Evolutionary conservation across 352 stramenopile genomes (phyloP), one percentile per base, ranked within the genome.

Genomic region (Pythium folliculosum): DNA sequence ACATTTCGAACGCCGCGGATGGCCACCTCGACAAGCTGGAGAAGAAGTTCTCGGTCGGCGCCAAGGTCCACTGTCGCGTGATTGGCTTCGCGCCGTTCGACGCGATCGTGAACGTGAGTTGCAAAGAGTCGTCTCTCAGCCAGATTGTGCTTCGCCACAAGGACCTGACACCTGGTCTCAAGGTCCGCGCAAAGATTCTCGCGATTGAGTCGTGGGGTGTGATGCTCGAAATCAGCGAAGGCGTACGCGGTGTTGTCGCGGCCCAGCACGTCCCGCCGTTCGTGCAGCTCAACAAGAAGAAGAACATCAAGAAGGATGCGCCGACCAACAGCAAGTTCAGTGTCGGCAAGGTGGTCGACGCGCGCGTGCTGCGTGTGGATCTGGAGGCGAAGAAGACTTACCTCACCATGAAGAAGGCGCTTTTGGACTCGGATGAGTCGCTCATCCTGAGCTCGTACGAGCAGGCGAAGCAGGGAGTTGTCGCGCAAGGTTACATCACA

Each of bases 361-460:
- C 80, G n/a, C 88, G 90, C 22, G 90, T 97, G 54, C 73, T 96
- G 45, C 78, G 88, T 22, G 82, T 96, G 13, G 87, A 96, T 37
- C 37, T 96, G 10, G 95, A 94, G 14, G 75, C 86, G 21, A 98
- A 98, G 77, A 98, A 98, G 80, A 95, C 86, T 19, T 89, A 86
- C 37, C 58, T 99, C 61, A 96, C 93, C 22, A 92, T 95, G 82
- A 97, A 97, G 81, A 82, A 91, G 68, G 77, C 77, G 12, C 73
- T 97, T 22, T 40, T 97, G 44, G 69, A 78, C 12, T 68, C 78
- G 22, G 92, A 96, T 30, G 78, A 92, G 14, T 37, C 90, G 23
- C 78, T 93, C 16, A 77, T 91, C 6, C 80, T 98, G 14, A 83
- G 84, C 40, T 87, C 82, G 19, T 97, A 87, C 67, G 73, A 86